Conservation (phyloP, 1,284 basidiomycete species). For the Malassezia sympodialis region DNA sequence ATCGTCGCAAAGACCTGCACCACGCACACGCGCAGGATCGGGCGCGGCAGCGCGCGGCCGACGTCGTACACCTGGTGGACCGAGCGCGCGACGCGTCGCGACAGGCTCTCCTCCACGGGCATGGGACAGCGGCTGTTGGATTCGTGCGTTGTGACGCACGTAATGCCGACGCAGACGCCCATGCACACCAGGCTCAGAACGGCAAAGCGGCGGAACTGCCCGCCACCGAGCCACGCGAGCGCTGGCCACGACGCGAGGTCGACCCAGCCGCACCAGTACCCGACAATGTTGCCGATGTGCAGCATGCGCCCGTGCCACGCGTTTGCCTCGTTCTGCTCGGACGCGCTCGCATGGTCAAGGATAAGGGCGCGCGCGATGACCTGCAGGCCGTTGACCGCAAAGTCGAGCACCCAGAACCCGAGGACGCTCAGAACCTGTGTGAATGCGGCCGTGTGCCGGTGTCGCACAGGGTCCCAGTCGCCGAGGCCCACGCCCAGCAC, state of each 20-base stretch:
- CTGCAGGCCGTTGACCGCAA: constrained; percentile 80
- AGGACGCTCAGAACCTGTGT: constrained; percentile 61
- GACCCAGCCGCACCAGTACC: constrained; percentile 60
- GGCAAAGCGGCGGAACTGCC: constrained; percentile 91
- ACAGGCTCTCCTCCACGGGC: not conserved
- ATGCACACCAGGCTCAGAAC: constrained; percentile 72
- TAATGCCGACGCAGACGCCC: constrained; percentile 70
- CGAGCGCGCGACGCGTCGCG: constrained; percentile 11
- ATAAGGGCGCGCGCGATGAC: constrained; percentile 82
- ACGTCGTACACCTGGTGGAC: constrained; percentile 28
- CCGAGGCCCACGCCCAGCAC: constrained; percentile 65
- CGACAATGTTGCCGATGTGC: constrained; percentile 36
- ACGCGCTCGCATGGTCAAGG: constrained; percentile 73
- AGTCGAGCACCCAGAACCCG: constrained; percentile 86
- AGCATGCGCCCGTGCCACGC: constrained; percentile 81
- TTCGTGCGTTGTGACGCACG: constrained; percentile 64
- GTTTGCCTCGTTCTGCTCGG: constrained; percentile 80
- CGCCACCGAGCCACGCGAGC: constrained; percentile 71
- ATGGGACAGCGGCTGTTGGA: not conserved
- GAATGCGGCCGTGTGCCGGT: constrained; percentile 17
- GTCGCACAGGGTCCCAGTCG: constrained; percentile 74
- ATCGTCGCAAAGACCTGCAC: constrained; percentile 69
- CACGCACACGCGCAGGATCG: constrained; percentile 56
- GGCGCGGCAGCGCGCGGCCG: constrained; percentile 27
- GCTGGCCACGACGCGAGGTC: constrained; percentile 67